Base-by-base conservation (phyloP, 345 rosid genomes). In the Gynandropsis gynandra region DNA sequence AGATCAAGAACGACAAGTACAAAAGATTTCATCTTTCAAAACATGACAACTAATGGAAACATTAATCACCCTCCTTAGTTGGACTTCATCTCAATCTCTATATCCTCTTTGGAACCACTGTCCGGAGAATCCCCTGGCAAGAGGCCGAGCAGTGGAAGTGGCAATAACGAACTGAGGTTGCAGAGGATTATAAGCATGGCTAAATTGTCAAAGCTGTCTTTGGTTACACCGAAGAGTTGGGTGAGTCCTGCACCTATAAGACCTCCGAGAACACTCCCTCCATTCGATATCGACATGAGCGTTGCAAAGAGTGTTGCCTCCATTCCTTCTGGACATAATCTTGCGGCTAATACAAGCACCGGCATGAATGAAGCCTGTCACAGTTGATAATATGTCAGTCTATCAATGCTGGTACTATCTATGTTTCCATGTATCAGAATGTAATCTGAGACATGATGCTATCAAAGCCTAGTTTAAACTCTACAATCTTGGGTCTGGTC, bases 271-370 rank as follows among this genome's bases (percentile, higher is more conserved):
- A 93, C 90, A 35, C 95, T 80, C 44, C 97, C 90, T 64, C 83
- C 97, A 47, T 93, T 93, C 7, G 92, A 83, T 65, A 88, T 73
- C 42, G 97, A 93, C 97, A 93, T 85, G 46, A 88, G 89, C 10
- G 97, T 93, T 1, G 97, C 97, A 36, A 93, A 92, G 10, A 88
- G 89, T 12, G 95, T 93, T 51, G 95, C 97, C 67, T 93, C 97
- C 95, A 93, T 85, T 66, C 97, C 97, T 70, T 85, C 95, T 10
- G 95, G 99, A 62, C 97, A 88, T 36, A 92, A 47, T 58, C 85
- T 83, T 4, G 95, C 97, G 10, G 97, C 95, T 41, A 88, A 72
- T 52, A 92, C 95, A 48, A 85, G 95, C 61, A 88, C 94, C 4
- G 94, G 97, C 97, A 88, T 88, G 77, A 93, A 88, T 27, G 99